These are phyloP conservation scores for Gamsiella multidivaricata DNA, from an alignment of 192 early-diverging fungal genomes.

Conservation along the genomic window DNA sequence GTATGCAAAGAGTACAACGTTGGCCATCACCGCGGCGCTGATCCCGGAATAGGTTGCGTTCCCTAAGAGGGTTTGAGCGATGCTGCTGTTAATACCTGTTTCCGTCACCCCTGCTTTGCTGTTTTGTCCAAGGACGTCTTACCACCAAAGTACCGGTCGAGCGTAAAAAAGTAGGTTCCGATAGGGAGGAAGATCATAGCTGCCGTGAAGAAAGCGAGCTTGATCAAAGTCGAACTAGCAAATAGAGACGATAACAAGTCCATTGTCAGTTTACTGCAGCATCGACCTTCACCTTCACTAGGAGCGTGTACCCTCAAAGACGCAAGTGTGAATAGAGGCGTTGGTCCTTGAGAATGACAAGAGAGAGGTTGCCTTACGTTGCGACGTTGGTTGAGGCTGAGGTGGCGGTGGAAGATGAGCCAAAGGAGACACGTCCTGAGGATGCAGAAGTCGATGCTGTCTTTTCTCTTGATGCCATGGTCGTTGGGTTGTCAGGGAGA, in stretches of 20 bases:
- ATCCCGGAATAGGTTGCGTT: constrained; percentile 65
- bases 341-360: background rate
- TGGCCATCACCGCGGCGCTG: constrained; percentile 61
- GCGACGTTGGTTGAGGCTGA: constrained; percentile 1
- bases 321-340: background rate
- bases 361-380: background rate
- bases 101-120: background rate
- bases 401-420: background rate
- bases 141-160: constrained; percentile 60
- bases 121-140: too few species aligned
- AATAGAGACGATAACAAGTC: background rate
- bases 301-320: background rate
- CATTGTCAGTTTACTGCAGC: background rate
- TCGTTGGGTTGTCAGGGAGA: background rate
- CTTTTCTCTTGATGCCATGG: constrained; percentile 3
- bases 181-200: constrained; percentile 59
- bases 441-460: background rate
- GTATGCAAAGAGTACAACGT: constrained; percentile 60
- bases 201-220: constrained; percentile 55
- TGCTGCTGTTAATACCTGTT: too few species aligned
- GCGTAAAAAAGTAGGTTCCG: constrained; percentile 48
- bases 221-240: constrained; percentile 34
- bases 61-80: too few species aligned
- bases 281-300: background rate
- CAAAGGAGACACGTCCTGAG: background rate